Evolutionary conservation across 2,329 filamentous ascomycete species (phyloP).

Genomic region (Talaromyces pinophilus): DNA sequence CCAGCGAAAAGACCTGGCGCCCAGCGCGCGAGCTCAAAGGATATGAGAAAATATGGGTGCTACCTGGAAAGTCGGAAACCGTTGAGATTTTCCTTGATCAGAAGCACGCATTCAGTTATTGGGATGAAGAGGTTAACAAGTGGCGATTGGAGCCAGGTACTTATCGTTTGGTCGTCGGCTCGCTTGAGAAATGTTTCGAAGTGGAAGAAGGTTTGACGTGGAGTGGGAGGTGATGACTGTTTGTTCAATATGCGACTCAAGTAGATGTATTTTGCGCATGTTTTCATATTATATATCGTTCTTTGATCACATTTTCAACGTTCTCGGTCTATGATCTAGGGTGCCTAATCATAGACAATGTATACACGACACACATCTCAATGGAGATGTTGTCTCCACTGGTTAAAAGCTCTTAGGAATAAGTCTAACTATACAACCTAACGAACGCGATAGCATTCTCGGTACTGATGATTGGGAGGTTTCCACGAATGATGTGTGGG

Average conservation of each 20-base stretch:
- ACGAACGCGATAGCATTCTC: too few relatives aligned
- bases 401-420: too few relatives aligned
- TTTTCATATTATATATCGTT: background rate
- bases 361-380: background rate
- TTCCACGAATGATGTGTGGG: too few relatives aligned
- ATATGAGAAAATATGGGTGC: slow-evolving; percentile 19
- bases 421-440: too few relatives aligned
- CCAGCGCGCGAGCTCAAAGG: slow-evolving; percentile 22
- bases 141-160: slow-evolving; percentile 43
- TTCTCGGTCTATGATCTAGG: background rate
- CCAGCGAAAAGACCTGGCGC: slow-evolving; percentile 36
- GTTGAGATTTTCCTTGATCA: slow-evolving; percentile 33
- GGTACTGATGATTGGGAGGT: too few relatives aligned
- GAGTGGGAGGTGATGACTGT: slow-evolving; percentile 5
- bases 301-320: background rate
- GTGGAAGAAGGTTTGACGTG: background rate
- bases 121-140: slow-evolving; percentile 44
- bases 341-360: background rate
- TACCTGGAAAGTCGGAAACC: slow-evolving; percentile 12
- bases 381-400: too few relatives aligned
- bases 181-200: slow-evolving; percentile 2
- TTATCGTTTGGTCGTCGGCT: slow-evolving; percentile 43
- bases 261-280: background rate
- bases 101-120: slow-evolving; percentile 44
- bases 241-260: background rate